phyloP scores from a whole-genome alignment of 1,284 basidiomycete genomes.

The Trametes sp. region DNA sequence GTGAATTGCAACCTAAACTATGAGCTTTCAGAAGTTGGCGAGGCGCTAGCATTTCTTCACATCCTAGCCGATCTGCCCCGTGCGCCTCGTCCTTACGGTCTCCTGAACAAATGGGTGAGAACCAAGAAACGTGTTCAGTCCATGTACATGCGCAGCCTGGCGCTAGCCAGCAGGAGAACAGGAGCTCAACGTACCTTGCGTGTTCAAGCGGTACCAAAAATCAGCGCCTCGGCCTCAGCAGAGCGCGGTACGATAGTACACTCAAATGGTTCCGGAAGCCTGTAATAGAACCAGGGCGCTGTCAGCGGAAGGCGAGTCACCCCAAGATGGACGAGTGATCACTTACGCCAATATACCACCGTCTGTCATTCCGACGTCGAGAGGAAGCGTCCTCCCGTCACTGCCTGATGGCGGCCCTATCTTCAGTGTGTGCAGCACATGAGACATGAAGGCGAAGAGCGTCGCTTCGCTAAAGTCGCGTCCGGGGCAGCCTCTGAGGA shows the following conservation, averaged over 20 bases:
- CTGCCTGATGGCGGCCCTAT: slow-evolving; percentile 1
- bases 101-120: not conserved
- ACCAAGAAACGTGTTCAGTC: not conserved
- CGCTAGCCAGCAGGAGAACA: not conserved
- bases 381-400: not conserved
- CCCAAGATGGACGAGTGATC: not conserved
- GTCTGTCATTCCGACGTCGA: not conserved
- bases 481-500: slow-evolving; percentile 22
- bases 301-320: not conserved
- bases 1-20: too few species aligned
- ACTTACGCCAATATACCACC: not conserved
- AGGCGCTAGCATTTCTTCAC: not conserved
- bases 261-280: slow-evolving; percentile 67
- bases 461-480: slow-evolving; percentile 15
- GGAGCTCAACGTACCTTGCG: not conserved
- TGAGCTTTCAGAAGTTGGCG: too few species aligned
- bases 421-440: slow-evolving; percentile 18
- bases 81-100: not conserved
- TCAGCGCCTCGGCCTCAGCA: slow-evolving; percentile 57
- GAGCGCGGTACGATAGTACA: slow-evolving; percentile 69
- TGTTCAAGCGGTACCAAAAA: slow-evolving; percentile 32
- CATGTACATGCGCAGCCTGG: not conserved
- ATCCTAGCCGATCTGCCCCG: not conserved
- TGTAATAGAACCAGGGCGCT: slow-evolving; percentile 32
- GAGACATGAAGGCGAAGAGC: slow-evolving; percentile 10